phyloP scores from a whole-genome alignment of 139 green algal genomes.

The Chlamydomonas applanata region DNA sequence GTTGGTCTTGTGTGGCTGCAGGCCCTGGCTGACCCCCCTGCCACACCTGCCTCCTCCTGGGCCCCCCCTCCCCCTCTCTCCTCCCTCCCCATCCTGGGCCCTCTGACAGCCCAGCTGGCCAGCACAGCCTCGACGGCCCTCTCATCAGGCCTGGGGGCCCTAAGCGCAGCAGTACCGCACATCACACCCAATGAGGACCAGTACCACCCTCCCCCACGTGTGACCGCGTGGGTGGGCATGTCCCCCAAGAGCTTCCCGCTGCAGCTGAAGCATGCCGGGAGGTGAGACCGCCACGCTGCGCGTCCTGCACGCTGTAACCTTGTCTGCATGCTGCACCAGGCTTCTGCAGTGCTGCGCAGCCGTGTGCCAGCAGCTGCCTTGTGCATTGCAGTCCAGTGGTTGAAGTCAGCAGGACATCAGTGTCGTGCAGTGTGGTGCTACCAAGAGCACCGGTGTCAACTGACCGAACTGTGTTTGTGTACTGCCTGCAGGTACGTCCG shows the following conservation, averaged over 20 bases:
- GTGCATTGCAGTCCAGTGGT: not conserved
- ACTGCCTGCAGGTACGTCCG: constrained; percentile 60
- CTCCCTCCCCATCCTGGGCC: constrained; percentile 3
- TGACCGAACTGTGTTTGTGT: no score
- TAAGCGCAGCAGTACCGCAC: not conserved
- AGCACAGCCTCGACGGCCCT: not conserved
- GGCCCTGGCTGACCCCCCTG: constrained; percentile 19
- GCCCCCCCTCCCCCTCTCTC: not conserved
- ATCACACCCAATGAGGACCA: not conserved
- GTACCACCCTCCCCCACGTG: constrained; percentile 41
- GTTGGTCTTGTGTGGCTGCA: not conserved
- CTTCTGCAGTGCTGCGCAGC: no score
- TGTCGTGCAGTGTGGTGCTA: constrained; percentile 1
- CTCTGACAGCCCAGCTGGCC: not conserved
- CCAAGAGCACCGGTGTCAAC: no score
- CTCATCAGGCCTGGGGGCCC: not conserved
- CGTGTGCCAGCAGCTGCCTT: not conserved
- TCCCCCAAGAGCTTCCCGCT: constrained; percentile 63
- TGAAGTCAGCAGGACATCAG: no score
- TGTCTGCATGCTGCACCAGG: not conserved
- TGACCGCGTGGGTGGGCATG: constrained; percentile 45
- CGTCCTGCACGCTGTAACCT: not conserved
- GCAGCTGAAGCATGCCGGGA: constrained; percentile 57
- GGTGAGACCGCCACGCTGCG: constrained; percentile 34
- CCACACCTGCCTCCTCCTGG: not conserved